Conservation (phyloP, 1,139 yeast genomes). For the Debaryomycetaceae sp. region DNA sequence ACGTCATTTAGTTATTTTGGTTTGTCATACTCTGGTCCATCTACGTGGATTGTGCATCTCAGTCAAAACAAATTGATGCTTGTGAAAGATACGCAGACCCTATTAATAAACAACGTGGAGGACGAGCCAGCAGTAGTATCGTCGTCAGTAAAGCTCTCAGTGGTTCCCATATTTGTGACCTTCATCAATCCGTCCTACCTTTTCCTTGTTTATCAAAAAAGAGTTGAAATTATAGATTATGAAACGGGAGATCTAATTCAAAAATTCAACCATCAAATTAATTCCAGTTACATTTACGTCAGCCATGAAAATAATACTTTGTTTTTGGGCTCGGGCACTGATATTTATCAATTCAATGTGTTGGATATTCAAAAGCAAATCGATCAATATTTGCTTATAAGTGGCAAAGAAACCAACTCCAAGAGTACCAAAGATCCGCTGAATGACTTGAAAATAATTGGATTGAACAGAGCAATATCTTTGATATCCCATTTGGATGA, state of each 20-base stretch:
- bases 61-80: slow-evolving; percentile 17
- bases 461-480: slow-evolving; percentile 36
- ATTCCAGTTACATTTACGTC: slow-evolving; percentile 19
- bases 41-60: slow-evolving; percentile 19
- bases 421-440: slow-evolving; percentile 21
- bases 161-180: slow-evolving; percentile 29
- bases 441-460: slow-evolving; percentile 29
- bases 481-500: slow-evolving; percentile 26
- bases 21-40: slow-evolving; percentile 19
- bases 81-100: slow-evolving; percentile 27
- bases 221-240: slow-evolving; percentile 44
- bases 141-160: slow-evolving; percentile 23
- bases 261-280: slow-evolving; percentile 30
- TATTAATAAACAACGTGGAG: slow-evolving; percentile 13
- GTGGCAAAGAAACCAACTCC: slow-evolving; percentile 17
- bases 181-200: slow-evolving; percentile 47
- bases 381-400: slow-evolving; percentile 30
- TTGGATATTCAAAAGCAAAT: slow-evolving; percentile 39
- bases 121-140: slow-evolving; percentile 11
- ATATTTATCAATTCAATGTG: slow-evolving; percentile 30
- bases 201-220: slow-evolving; percentile 35
- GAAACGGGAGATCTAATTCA: slow-evolving; percentile 45
- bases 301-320: slow-evolving; percentile 16
- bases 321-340: slow-evolving; percentile 23
- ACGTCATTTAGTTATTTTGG: slow-evolving; percentile 31